A percentile compares a stretch with the other conserved stretches of the same genome.
phyloP scores from a whole-genome alignment of 192 early-diverging fungal species.

The Phlyctochytrium bullatum region DNA sequence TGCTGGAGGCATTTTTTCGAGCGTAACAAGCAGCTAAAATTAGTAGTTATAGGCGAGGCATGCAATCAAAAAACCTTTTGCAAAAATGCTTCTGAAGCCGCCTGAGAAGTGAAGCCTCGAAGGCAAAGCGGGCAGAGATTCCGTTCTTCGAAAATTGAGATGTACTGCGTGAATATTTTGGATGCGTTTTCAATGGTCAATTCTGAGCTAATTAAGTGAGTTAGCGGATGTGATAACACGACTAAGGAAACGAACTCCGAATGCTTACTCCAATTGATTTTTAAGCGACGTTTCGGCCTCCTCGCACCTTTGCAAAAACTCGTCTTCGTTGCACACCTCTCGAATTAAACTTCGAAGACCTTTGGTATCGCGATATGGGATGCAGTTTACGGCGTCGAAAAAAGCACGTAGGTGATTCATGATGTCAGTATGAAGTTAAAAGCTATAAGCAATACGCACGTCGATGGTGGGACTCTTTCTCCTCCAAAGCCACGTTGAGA shows the following conservation, averaged over 20 bases:
- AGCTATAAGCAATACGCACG: too few species aligned
- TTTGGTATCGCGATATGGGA: too few species aligned
- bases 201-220: slow-evolving; percentile 21
- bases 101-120: slow-evolving; percentile 62
- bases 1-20: slow-evolving; percentile 33
- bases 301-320: slow-evolving; percentile 30
- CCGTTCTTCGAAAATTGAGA: slow-evolving; percentile 13
- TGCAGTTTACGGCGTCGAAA: too few species aligned
- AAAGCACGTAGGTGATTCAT: too few species aligned
- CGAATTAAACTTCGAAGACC: slow-evolving; percentile 16
- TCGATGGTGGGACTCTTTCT: too few species aligned
- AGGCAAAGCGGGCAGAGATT: slow-evolving; percentile 77
- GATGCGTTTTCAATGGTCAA: slow-evolving; percentile 7
- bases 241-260: background rate
- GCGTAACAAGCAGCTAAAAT: slow-evolving; percentile 32
- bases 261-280: slow-evolving; percentile 31
- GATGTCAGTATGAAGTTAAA: too few species aligned
- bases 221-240: slow-evolving; percentile 1
- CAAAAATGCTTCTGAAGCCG: slow-evolving; percentile 42
- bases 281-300: slow-evolving; percentile 35
- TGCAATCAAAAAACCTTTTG: too few species aligned
- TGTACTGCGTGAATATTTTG: slow-evolving; percentile 19
- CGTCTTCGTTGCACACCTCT: slow-evolving; percentile 16
- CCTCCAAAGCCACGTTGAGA: too few species aligned
- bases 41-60: too few species aligned